Evolutionary conservation across 2,329 filamentous ascomycete species (phyloP), one percentile per base, ranked within the genome.

Genomic region (Aphanoascus verrucosus): DNA sequence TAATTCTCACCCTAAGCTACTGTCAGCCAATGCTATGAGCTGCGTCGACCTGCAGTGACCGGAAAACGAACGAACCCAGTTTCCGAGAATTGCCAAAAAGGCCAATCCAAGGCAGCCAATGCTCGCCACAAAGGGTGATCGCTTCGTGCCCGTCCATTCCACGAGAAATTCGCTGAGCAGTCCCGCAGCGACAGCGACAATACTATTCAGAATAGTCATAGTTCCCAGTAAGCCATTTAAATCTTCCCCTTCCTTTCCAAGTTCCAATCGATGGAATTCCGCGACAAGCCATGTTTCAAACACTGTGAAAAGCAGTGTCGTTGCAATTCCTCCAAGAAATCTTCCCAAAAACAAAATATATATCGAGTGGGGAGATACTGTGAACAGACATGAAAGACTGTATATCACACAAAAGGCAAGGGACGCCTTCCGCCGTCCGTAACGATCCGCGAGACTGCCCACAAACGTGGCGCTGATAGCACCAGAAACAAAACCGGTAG

Each of bases 261-360:
- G 58, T 11, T 69, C 69, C 41, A 73, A 65, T 41, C 69, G 66
- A 47, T 78, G 74, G 59, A 74, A 82, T 59, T 82, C 78, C 45
- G 76, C 73, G 28, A 82, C 74, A 70, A 82, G 77, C 79, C 79
- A 83, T 59, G 76, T 78, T 63, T 83, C 79, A 57, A 82, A 81
- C 4, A 74, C 76, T 42, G 73, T 79, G 67, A 78, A 82, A 31
- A 82, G 69, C 40, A 82, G 64, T 23, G 77, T 80, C 34, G 78
- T 77, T 28, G 73, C 75, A 44, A 82, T 56, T 0, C 80, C 80
- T 19, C 77, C 78, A 3, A 81, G 69, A 0, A 77, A 63, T 47
- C 80, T 70, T 11, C 80, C 80, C 1, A 71, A 52, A 51, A 80
- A 75, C 4, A 83, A 67, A 9, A 78, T 23, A 11, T 63, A 63